A percentile compares a stretch with the other conserved stretches of the same genome.
Conservation (phyloP, 257 asterid species). For the Solanum appendiculatum region DNA sequence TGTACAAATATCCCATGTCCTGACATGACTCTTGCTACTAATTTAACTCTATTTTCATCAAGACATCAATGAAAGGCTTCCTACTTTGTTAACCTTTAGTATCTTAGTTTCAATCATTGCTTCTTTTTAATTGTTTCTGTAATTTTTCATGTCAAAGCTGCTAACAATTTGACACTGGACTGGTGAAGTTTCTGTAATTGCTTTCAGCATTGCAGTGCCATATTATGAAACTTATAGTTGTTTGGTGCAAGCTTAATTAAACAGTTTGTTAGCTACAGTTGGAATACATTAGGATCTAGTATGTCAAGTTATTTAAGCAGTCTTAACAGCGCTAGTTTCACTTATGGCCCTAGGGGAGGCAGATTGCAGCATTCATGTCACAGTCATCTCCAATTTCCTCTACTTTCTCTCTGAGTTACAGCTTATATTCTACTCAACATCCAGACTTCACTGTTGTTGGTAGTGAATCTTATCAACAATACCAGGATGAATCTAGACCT, state of each 20-base stretch:
- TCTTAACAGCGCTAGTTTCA: not conserved
- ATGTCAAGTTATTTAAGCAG: not conserved
- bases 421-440: slow-evolving; percentile 37
- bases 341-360: slow-evolving; percentile 42
- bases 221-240: not conserved
- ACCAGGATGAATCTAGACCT: slow-evolving; percentile 43
- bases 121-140: not conserved
- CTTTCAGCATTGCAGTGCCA: not conserved
- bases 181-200: not conserved
- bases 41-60: not conserved
- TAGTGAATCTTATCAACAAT: slow-evolving; percentile 45
- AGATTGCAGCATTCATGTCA: slow-evolving; percentile 30
- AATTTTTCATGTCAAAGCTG: not conserved
- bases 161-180: not conserved
- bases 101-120: not conserved
- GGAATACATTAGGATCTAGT: not conserved
- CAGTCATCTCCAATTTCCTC: slow-evolving; percentile 40
- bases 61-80: not conserved
- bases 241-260: not conserved
- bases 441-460: slow-evolving; percentile 39
- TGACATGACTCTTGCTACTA: not conserved
- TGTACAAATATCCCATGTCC: not conserved
- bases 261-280: not conserved
- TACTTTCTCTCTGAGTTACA: slow-evolving; percentile 39
- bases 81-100: not conserved